Percentiles rank a stretch among this genome's conserved stretches.
phyloP scores from a whole-genome alignment of 306 rosid species.

The Inga oerstediana region DNA sequence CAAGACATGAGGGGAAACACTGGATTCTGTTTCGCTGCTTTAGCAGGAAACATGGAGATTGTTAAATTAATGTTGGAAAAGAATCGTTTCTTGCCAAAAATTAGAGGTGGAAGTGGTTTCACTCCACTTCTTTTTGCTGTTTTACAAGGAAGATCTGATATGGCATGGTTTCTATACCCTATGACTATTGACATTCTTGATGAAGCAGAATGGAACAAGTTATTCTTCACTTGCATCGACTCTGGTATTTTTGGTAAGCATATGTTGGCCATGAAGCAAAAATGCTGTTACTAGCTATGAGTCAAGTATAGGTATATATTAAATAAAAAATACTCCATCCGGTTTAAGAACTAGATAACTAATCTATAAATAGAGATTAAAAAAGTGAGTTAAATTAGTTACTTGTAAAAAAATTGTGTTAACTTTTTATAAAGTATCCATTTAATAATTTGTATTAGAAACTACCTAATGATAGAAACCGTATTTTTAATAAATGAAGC shows the following conservation, averaged over 20 bases:
- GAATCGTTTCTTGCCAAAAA: neutral
- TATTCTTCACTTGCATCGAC: slow-evolving; percentile 40
- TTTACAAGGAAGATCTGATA: slow-evolving; percentile 38
- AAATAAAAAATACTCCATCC: too few relatives aligned
- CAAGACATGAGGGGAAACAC: slow-evolving; percentile 33
- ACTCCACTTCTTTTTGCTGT: slow-evolving; percentile 37
- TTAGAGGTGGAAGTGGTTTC: slow-evolving; percentile 2
- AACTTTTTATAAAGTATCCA: too few relatives aligned
- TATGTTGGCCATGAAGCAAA: neutral
- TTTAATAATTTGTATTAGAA: too few relatives aligned
- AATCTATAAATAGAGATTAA: too few relatives aligned
- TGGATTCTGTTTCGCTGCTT: slow-evolving; percentile 39
- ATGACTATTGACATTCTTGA: neutral
- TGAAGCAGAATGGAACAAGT: neutral
- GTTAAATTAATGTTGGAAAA: neutral
- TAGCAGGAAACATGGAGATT: slow-evolving; percentile 23
- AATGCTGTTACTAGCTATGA: neutral
- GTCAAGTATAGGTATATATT: too few relatives aligned
- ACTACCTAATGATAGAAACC: too few relatives aligned
- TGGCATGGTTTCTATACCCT: slow-evolving; percentile 19
- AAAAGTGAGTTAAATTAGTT: too few relatives aligned
- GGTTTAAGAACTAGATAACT: too few relatives aligned
- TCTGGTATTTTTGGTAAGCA: slow-evolving; percentile 32
- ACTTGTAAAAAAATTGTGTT: too few relatives aligned
- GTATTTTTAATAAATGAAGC: too few relatives aligned